A percentile compares a stretch with the other conserved stretches of the same genome.
These are phyloP conservation scores for Puccinia brachypodii DNA, from an alignment of 1,284 basidiomycete genomes.

Conservation along the genomic window DNA sequence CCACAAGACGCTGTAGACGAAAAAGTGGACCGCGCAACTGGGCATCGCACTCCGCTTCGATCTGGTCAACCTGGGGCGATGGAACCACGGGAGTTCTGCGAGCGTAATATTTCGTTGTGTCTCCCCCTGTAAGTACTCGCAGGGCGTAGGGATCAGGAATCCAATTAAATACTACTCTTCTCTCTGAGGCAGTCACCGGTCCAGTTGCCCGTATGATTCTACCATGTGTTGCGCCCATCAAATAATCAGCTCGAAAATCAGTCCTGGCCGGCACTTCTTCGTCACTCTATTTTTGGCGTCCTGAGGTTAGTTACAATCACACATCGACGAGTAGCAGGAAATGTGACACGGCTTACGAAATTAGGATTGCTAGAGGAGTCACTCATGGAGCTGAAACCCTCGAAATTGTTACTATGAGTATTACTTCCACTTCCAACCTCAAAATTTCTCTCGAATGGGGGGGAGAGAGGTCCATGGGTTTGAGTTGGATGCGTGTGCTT, in stretches of 20 bases:
- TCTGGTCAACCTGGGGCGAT: background rate
- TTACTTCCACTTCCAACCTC: background rate
- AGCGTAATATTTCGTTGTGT: background rate
- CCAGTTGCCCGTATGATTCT: background rate
- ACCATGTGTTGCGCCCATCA: background rate
- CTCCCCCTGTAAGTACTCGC: background rate
- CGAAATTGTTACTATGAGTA: background rate
- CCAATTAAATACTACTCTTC: background rate
- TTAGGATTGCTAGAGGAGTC: background rate
- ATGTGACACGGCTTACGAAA: background rate
- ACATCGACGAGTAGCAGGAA: background rate
- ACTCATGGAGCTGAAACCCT: background rate
- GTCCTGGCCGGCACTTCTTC: background rate
- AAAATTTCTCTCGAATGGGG: background rate
- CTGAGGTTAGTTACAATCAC: background rate
- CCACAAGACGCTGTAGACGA: background rate
- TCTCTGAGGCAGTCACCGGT: background rate
- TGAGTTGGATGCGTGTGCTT: background rate
- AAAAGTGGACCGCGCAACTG: background rate
- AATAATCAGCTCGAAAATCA: background rate
- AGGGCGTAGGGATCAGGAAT: background rate
- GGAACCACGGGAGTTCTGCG: background rate
- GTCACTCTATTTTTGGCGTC: background rate
- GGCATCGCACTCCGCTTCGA: background rate
- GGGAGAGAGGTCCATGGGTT: background rate